These are phyloP conservation scores for Amborella trichopoda DNA, from an alignment of 164 flowering plant species.

Conservation along the genomic window DNA sequence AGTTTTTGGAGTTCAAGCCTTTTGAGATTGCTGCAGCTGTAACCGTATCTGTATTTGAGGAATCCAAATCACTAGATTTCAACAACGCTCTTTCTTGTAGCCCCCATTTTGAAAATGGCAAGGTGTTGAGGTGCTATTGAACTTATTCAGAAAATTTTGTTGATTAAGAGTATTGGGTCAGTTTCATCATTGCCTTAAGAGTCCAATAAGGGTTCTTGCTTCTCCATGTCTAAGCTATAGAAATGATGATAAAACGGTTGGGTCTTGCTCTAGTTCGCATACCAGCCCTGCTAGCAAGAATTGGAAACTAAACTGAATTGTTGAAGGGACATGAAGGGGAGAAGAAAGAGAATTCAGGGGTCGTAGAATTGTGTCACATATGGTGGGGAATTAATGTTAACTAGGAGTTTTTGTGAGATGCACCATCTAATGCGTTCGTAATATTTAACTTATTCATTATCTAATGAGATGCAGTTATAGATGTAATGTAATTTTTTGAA, in stretches of 20 bases:
- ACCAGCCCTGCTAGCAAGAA: slow-evolving; percentile 36
- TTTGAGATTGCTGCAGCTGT: slow-evolving; percentile 78
- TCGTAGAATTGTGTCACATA: no score
- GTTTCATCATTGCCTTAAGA: slow-evolving; percentile 40
- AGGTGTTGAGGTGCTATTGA: slow-evolving; percentile 49
- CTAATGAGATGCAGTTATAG: no score
- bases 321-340: slow-evolving; percentile 22
- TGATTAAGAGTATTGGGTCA: slow-evolving; percentile 16
- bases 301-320: slow-evolving; percentile 38
- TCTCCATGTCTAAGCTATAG: slow-evolving; percentile 77
- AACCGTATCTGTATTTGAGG: slow-evolving; percentile 39
- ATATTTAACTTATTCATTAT: no score
- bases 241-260: slow-evolving; percentile 52
- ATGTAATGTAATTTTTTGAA: no score
- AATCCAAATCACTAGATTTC: slow-evolving; percentile 26
- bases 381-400: no score
- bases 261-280: slow-evolving; percentile 42
- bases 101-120: slow-evolving; percentile 43
- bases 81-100: slow-evolving; percentile 31
- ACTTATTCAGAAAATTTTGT: slow-evolving; percentile 31
- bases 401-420: no score
- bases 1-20: slow-evolving; percentile 57
- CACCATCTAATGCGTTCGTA: no score
- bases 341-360: no score
- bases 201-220: slow-evolving; percentile 89